A percentile compares a stretch with the other conserved stretches of the same genome.
Conservation (phyloP, 225 moss, liverwort and hornwort species). For the Marchantia paleacea region DNA sequence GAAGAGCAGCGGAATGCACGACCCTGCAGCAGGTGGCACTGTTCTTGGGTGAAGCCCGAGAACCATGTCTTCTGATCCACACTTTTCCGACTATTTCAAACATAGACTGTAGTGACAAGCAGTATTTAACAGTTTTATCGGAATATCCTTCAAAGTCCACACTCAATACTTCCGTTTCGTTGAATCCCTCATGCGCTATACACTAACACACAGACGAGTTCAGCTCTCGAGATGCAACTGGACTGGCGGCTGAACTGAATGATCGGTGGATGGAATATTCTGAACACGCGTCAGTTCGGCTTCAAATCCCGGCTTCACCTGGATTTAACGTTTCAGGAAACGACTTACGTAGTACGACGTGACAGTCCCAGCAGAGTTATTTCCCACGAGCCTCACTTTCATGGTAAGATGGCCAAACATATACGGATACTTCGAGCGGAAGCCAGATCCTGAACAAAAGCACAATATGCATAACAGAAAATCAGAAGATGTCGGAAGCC, state of each 20-base stretch:
- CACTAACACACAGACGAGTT: background rate
- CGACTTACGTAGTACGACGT: background rate
- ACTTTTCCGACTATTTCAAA: too few species aligned
- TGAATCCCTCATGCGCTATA: too few species aligned
- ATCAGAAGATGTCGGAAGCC: background rate
- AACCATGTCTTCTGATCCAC: too few species aligned
- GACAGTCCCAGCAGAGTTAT: background rate
- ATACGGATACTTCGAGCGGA: background rate
- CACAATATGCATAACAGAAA: background rate
- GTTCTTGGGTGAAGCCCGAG: too few species aligned
- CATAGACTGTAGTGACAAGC: too few species aligned
- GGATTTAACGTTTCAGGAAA: background rate
- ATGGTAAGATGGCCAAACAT: background rate
- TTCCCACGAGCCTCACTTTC: background rate
- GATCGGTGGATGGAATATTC: too few species aligned
- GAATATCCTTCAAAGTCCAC: too few species aligned
- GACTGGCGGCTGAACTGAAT: background rate
- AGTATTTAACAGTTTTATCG: too few species aligned
- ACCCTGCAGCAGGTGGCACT: background rate
- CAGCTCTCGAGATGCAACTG: background rate
- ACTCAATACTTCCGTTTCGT: too few species aligned
- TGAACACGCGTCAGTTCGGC: too few species aligned
- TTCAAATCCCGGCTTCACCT: too few species aligned
- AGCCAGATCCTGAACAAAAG: background rate
- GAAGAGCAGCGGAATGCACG: background rate